A percentile compares a stretch with the other conserved stretches of the same genome.
Conservation (phyloP, 148 eudicot species). For the Diospyros lotus region DNA sequence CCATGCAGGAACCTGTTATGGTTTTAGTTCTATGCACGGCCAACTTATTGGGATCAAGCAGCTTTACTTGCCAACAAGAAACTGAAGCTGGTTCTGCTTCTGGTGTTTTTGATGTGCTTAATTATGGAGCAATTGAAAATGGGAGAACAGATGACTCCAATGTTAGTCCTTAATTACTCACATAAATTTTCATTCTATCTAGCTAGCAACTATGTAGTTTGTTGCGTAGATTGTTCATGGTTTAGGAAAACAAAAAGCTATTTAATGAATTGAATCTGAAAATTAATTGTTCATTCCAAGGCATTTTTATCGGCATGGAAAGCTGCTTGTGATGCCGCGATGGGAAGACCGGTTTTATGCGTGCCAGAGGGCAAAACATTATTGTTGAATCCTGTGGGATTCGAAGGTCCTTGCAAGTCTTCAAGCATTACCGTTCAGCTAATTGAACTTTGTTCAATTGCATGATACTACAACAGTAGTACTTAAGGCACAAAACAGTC, state of each 20-base stretch:
- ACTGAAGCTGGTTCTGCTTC: too few species aligned
- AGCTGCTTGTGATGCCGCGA: slow-evolving; percentile 20
- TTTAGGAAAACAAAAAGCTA: too few species aligned
- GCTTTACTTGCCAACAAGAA: slow-evolving; percentile 1
- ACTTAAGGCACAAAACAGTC: too few species aligned
- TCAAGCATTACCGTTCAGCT: slow-evolving; percentile 25
- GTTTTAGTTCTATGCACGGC: slow-evolving; percentile 11
- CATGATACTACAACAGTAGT: too few species aligned
- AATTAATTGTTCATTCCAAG: slow-evolving; percentile 11
- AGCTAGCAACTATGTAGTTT: too few species aligned
- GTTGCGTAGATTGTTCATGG: too few species aligned
- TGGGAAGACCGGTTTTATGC: neutral
- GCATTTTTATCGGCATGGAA: slow-evolving; percentile 38
- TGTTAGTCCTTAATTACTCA: slow-evolving; percentile 5
- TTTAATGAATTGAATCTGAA: too few species aligned
- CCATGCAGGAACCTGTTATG: slow-evolving; percentile 12
- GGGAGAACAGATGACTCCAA: slow-evolving; percentile 28
- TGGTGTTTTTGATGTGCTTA: slow-evolving; percentile 11
- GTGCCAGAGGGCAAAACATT: slow-evolving; percentile 26
- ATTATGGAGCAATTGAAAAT: slow-evolving; percentile 32
- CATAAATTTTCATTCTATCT: too few species aligned
- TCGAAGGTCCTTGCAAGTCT: slow-evolving; percentile 43
- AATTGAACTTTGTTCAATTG: too few species aligned
- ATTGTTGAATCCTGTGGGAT: slow-evolving; percentile 19
- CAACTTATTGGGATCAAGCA: neutral